Conservation (phyloP, 768 basidiomycete genomes). For the Lactarius tabidus region DNA sequence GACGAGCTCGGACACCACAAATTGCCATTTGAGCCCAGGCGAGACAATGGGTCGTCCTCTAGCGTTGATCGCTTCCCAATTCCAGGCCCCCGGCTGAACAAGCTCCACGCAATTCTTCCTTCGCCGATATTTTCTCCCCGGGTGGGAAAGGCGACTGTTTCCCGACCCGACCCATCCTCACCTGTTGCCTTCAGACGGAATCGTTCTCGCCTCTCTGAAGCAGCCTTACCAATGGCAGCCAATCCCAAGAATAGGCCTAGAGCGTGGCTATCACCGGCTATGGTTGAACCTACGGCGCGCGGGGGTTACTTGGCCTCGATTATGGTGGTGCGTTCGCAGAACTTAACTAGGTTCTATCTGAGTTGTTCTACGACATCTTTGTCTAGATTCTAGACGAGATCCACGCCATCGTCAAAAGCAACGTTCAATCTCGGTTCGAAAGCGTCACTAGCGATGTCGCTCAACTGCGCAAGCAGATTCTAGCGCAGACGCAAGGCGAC, state of each 20-base stretch:
- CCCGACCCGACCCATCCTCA: not conserved
- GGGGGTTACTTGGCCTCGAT: constrained; percentile 6
- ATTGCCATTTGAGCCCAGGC: not conserved
- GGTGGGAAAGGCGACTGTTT: not conserved
- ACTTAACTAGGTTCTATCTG: not conserved
- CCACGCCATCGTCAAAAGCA: constrained; percentile 12
- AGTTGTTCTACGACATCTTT: not conserved
- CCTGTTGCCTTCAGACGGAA: not conserved
- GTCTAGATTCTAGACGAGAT: constrained; percentile 22
- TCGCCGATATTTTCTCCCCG: not conserved
- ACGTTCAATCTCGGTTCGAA: constrained; percentile 21
- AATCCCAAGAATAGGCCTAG: not conserved
- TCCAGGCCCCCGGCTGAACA: not conserved
- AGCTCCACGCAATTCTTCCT: not conserved
- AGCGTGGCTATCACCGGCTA: not conserved
- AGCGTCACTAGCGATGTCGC: constrained; percentile 9
- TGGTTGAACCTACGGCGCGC: not conserved
- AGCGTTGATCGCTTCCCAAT: not conserved
- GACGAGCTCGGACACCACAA: not conserved
- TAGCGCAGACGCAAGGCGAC: constrained; percentile 18
- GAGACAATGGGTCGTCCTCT: not conserved
- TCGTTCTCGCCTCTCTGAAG: not conserved
- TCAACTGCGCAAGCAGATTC: constrained; percentile 17
- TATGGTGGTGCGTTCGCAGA: constrained; percentile 6
- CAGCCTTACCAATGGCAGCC: not conserved